phyloP scores from a whole-genome alignment of 192 early-diverging fungal genomes.

The Coemansia sp. region DNA sequence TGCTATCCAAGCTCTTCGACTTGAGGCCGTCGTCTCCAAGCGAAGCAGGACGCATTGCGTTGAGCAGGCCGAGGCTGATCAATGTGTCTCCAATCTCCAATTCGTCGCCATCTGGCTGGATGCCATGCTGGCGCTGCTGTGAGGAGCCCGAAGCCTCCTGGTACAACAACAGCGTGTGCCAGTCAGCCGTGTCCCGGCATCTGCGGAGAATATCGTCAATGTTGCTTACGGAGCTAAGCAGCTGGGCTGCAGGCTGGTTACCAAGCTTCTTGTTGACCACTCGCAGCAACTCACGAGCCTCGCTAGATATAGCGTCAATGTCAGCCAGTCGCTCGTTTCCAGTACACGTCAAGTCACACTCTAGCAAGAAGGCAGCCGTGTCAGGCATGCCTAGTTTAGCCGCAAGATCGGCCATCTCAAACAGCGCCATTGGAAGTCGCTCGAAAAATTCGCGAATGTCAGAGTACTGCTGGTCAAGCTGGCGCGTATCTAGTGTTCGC shows the following conservation, averaged over 20 bases:
- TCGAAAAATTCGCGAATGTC: slow-evolving; percentile 45
- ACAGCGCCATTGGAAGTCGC: slow-evolving; percentile 38
- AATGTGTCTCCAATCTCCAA: slow-evolving; percentile 42
- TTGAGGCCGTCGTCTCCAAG: neutral
- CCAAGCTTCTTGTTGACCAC: slow-evolving; percentile 35
- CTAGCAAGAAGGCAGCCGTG: slow-evolving; percentile 45
- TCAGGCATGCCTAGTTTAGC: slow-evolving; percentile 33
- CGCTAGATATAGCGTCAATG: slow-evolving; percentile 22
- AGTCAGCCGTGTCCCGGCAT: slow-evolving; percentile 42
- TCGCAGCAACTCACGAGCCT: slow-evolving; percentile 33
- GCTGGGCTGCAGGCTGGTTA: slow-evolving; percentile 39
- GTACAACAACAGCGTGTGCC: slow-evolving; percentile 44
- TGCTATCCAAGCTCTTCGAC: neutral
- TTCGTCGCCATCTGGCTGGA: neutral
- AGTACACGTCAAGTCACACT: slow-evolving; percentile 45
- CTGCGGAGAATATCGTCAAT: slow-evolving; percentile 29
- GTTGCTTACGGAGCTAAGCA: slow-evolving; percentile 25
- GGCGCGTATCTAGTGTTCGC: slow-evolving; percentile 28
- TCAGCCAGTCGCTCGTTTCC: slow-evolving; percentile 13
- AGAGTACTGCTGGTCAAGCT: slow-evolving; percentile 25
- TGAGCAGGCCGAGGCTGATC: slow-evolving; percentile 40
- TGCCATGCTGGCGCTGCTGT: neutral
- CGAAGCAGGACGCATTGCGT: slow-evolving; percentile 20
- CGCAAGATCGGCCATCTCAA: slow-evolving; percentile 48
- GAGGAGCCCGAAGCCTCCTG: slow-evolving; percentile 30